These are phyloP conservation scores for Funneliformis caledonium DNA, from an alignment of 371 early-diverging fungal species.

Conservation along the genomic window DNA sequence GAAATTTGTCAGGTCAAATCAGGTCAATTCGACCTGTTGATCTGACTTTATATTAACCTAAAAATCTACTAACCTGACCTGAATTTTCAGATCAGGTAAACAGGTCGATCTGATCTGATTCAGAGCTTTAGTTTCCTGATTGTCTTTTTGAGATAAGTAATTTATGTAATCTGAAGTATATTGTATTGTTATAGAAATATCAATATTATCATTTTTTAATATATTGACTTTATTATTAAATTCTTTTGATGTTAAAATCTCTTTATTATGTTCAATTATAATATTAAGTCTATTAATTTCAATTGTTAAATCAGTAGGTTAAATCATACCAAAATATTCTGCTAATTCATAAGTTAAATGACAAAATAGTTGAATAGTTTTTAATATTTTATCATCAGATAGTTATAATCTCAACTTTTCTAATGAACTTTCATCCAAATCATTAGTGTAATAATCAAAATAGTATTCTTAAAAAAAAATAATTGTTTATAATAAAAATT, in stretches of 20 bases:
- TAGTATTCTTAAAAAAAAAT: not conserved
- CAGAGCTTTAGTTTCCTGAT: not conserved
- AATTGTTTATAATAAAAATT: no score
- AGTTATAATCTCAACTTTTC: not conserved
- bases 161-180: not conserved
- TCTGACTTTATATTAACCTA: no score
- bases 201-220: not conserved
- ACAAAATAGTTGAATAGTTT: not conserved
- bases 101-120: no score
- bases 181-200: not conserved
- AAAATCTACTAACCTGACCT: no score
- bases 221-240: no score
- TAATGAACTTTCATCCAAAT: not conserved
- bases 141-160: not conserved
- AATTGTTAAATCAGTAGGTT: not conserved
- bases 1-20: no score
- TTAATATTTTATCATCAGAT: not conserved
- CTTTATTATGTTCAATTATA: not conserved
- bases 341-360: conserved; percentile 6
- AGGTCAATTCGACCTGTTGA: no score
- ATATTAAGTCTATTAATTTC: not conserved
- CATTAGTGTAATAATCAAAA: not conserved
- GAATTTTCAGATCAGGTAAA: no score
- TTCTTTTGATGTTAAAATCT: not conserved
- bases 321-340: not conserved